Base-by-base conservation (phyloP, 2,329 filamentous ascomycete genomes). In the Sclerotinia glacialis region DNA sequence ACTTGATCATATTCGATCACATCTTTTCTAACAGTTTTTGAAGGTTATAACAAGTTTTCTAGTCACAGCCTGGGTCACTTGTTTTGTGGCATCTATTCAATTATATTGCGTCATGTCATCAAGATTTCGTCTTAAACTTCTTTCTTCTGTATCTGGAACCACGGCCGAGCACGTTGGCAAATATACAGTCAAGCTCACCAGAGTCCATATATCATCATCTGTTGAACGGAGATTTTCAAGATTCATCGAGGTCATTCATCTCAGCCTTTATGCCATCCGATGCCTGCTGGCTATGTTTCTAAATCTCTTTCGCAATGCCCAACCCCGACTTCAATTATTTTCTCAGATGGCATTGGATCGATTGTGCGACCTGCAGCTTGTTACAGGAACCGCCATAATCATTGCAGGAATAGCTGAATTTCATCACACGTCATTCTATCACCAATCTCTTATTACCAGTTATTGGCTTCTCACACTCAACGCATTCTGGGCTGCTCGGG, bases 401-500 rank as follows among this genome's bases (percentile, higher is more conserved):
- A 68, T 70, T 42, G 69, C 66, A 12, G 69, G 50, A 12, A 46
- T 69, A 7, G 65, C 47, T 16, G 65, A 69, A 54, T 26, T 66
- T 21, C 31, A 62, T 16, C 53, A 42, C 0, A 65, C 68, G 67
- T 58, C 53, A 14, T 69, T 67, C 47, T 70, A 70, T 54, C 69
- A 70, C 14, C 65, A 70, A 34, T 58, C 67, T 16, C 49, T 69
- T 1, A 53, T 70, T 23, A 58, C 63, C 1, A 65, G 49, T 37
- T 69, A 70, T 46, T 70, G 67, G 67, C 58, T 61, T 34, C 55
- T 70, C 1, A 69, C 65, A n/a, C 54, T 70, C 8, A 70, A 67
- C 31, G 56, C 67, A 8, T 70, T 70, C 21, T 70, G 67, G 65
- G 60, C 66, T 5, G 63, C 67, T 26, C 49, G 66, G 52, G 50